Base-by-base conservation (phyloP, 208 protist genomes). In the Trypanosoma grayi region DNA sequence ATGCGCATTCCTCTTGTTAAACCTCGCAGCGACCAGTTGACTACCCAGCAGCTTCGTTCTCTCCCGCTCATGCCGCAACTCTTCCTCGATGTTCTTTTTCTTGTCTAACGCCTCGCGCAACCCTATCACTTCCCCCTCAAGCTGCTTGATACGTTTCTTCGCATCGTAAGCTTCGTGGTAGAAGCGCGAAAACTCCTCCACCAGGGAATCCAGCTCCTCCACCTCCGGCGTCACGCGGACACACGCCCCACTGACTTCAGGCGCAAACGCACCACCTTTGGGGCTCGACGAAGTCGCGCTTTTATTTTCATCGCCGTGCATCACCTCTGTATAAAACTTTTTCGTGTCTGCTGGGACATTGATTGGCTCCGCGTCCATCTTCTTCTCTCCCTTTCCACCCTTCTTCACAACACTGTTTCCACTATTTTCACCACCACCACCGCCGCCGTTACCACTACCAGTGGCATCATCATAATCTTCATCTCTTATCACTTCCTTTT, bases 111-210 rank as follows among this genome's bases (percentile, higher is more conserved):
- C 59, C 37, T 45, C 39, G 10, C 41, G 59, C 2, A 47, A 37
- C 6, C 37, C 34, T 31, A 44, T 34, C 57, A 79, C 24, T 73
- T 85, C 79, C 25, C 43, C 43, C 55, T 83, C 75, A 10, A 87
- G 62, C 41, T 66, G 45, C 46, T 64, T 20, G 10, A 88, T 53
- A 18, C 70, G 73, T 54, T 78, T 45, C 47, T 82, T 67, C 33
- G 58, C 67, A 16, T 67, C 47, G 44, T 73, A 81, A 0, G 77
- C 60, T 18, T 61, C 40, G 5, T 64, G 36, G 51, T 85, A 92
- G 44, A 89, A 92, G 10, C 43, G 18, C 27, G 60, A 63, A 56
- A 92, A 89, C 72, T 92, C 79, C 22, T 92, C 81, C 10, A 88
- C 73, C 10, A 92, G 70, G 8, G 73, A 80, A 47, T 92, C 81